A percentile compares a stretch with the other conserved stretches of the same genome.
phyloP scores from a whole-genome alignment of 441 rosid genomes.

The Pelargonium australe region DNA sequence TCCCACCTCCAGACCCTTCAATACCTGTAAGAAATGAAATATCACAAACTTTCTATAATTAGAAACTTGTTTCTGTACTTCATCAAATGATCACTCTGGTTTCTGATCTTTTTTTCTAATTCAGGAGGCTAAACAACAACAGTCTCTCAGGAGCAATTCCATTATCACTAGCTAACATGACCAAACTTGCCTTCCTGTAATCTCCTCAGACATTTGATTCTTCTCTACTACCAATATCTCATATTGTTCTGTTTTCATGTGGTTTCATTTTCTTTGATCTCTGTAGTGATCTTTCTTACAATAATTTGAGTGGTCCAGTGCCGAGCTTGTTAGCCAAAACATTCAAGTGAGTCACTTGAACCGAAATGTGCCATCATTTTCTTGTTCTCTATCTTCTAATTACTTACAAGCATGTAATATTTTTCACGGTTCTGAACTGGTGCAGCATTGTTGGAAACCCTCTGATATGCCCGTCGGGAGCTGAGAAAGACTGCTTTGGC shows the following conservation, averaged over 20 bases:
- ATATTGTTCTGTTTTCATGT: background rate
- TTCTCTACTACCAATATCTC: background rate
- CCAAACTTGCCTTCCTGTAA: slow-evolving; percentile 82
- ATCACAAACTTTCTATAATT: background rate
- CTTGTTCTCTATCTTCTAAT: background rate
- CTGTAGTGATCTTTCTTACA: slow-evolving; percentile 82
- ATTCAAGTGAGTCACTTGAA: slow-evolving; percentile 51
- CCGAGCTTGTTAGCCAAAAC: slow-evolving; percentile 83
- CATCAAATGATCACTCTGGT: slow-evolving; percentile 15
- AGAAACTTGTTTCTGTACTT: background rate
- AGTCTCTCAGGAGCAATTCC: slow-evolving; percentile 74
- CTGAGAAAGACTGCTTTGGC: slow-evolving; percentile 83
- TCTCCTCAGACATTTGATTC: slow-evolving; percentile 26
- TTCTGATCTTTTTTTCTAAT: slow-evolving; percentile 4
- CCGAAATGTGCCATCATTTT: background rate
- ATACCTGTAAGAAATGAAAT: slow-evolving; percentile 53
- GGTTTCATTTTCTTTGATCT: slow-evolving; percentile 6
- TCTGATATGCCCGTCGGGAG: slow-evolving; percentile 68
- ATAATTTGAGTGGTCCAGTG: slow-evolving; percentile 81
- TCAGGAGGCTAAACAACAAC: slow-evolving; percentile 91
- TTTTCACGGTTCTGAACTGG: slow-evolving; percentile 13
- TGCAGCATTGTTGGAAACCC: slow-evolving; percentile 87
- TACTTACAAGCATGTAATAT: background rate
- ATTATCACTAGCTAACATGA: slow-evolving; percentile 64
- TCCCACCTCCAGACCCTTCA: slow-evolving; percentile 56